These are phyloP conservation scores for Tuber magnatum DNA, from an alignment of 495 filamentous ascomycete genomes.

Conservation along the genomic window DNA sequence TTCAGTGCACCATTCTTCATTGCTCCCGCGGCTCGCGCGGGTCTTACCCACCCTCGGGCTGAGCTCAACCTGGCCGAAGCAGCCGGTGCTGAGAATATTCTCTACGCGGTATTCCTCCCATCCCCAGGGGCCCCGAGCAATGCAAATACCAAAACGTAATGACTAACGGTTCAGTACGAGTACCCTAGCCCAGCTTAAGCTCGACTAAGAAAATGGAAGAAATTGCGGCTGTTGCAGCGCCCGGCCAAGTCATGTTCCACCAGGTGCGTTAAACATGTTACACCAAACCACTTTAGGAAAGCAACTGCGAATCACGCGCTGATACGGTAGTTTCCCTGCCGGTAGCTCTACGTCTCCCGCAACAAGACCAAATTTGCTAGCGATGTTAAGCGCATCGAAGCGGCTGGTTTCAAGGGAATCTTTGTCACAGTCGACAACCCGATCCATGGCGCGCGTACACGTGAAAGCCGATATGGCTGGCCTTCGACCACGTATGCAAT, in stretches of 20 bases:
- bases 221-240: slow-evolving; percentile 40
- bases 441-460: slow-evolving; percentile 43
- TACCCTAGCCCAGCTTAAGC: slow-evolving; percentile 3
- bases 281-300: background rate
- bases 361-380: slow-evolving; percentile 42
- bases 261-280: slow-evolving; percentile 10
- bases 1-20: slow-evolving; percentile 47
- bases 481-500: slow-evolving; percentile 33
- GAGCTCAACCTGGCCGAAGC: slow-evolving; percentile 43
- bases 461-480: slow-evolving; percentile 42
- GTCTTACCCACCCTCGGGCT: slow-evolving; percentile 41
- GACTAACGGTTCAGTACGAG: background rate
- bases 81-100: slow-evolving; percentile 41
- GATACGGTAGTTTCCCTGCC: too few species aligned
- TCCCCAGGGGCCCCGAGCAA: background rate
- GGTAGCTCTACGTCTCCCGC: slow-evolving; percentile 41
- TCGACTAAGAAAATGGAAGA: slow-evolving; percentile 42
- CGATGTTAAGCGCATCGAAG: slow-evolving; percentile 40
- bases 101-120: slow-evolving; percentile 37
- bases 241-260: slow-evolving; percentile 39
- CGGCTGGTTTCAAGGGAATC: slow-evolving; percentile 42
- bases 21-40: slow-evolving; percentile 42
- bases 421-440: slow-evolving; percentile 45
- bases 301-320: background rate
- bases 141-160: background rate